Percentiles rank a stretch among this genome's conserved stretches.
Evolutionary conservation across 805 yeast species (phyloP).

Genomic region (Myxozyma lipomycoides): DNA sequence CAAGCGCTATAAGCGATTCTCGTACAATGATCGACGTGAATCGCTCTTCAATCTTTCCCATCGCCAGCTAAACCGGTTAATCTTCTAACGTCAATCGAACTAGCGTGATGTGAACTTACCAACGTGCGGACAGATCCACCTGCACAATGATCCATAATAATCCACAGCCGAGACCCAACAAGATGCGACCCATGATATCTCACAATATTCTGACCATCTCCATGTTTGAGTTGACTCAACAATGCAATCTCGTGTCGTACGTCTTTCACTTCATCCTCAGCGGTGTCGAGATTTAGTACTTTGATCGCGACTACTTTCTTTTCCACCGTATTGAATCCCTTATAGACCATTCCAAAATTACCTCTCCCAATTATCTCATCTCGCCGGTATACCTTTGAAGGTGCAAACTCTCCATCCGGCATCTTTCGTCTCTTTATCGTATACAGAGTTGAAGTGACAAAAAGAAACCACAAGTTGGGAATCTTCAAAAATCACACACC

Average conservation of each 20-base stretch:
- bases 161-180: slow-evolving; percentile 90
- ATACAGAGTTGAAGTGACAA: not conserved
- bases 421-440: not conserved
- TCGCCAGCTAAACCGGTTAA: slow-evolving; percentile 13
- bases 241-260: slow-evolving; percentile 91
- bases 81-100: not conserved
- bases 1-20: slow-evolving; percentile 73
- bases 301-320: slow-evolving; percentile 86
- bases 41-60: slow-evolving; percentile 78
- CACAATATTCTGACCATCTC: slow-evolving; percentile 78
- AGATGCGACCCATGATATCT: slow-evolving; percentile 86
- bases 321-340: slow-evolving; percentile 57
- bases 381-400: slow-evolving; percentile 50
- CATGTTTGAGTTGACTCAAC: slow-evolving; percentile 68
- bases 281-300: slow-evolving; percentile 85
- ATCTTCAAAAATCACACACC: too few species aligned
- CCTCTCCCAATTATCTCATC: slow-evolving; percentile 94
- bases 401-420: slow-evolving; percentile 1
- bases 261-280: slow-evolving; percentile 89
- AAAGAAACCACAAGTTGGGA: not conserved
- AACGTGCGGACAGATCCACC: slow-evolving; percentile 92
- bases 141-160: slow-evolving; percentile 94
- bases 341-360: slow-evolving; percentile 93
- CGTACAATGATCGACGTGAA: slow-evolving; percentile 79
- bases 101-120: slow-evolving; percentile 12